These are phyloP conservation scores for Fusarium nygamai DNA, from an alignment of 2,329 filamentous ascomycete species.

Conservation along the genomic window DNA sequence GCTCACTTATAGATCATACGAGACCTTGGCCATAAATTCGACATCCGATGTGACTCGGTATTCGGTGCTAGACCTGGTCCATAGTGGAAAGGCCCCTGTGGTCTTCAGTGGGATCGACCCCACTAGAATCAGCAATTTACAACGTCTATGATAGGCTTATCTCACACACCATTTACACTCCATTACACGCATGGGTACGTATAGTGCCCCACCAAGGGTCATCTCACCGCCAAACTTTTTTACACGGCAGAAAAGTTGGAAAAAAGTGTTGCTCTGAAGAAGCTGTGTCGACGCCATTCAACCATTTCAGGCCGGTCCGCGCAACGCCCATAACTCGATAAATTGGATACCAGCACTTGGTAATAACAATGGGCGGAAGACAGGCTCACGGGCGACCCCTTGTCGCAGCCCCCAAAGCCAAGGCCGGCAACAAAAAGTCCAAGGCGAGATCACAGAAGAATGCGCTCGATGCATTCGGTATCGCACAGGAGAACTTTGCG, in stretches of 20 bases:
- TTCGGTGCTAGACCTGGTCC: slow-evolving; percentile 27
- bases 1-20: slow-evolving; percentile 35
- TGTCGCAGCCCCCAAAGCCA: slow-evolving; percentile 50
- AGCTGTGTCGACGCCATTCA: background rate
- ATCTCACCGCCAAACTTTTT: slow-evolving; percentile 43
- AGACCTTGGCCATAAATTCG: slow-evolving; percentile 25
- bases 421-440: slow-evolving; percentile 52
- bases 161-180: slow-evolving; percentile 10
- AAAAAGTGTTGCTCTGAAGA: slow-evolving; percentile 27
- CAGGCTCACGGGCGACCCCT: slow-evolving; percentile 67
- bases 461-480: slow-evolving; percentile 66
- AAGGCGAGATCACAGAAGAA: slow-evolving; percentile 61
- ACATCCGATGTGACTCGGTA: slow-evolving; percentile 36
- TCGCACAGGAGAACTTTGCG: slow-evolving; percentile 64
- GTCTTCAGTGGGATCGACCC: background rate
- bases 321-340: slow-evolving; percentile 10
- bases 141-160: slow-evolving; percentile 47
- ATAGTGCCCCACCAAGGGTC: slow-evolving; percentile 41
- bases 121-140: slow-evolving; percentile 34
- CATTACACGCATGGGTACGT: slow-evolving; percentile 14
- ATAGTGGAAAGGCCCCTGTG: background rate
- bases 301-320: slow-evolving; percentile 27
- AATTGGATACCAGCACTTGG: background rate
- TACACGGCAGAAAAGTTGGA: slow-evolving; percentile 42
- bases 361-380: slow-evolving; percentile 63